These are phyloP conservation scores for Lignosus rhinocerotis DNA, from an alignment of 1,284 basidiomycete genomes.

Conservation along the genomic window DNA sequence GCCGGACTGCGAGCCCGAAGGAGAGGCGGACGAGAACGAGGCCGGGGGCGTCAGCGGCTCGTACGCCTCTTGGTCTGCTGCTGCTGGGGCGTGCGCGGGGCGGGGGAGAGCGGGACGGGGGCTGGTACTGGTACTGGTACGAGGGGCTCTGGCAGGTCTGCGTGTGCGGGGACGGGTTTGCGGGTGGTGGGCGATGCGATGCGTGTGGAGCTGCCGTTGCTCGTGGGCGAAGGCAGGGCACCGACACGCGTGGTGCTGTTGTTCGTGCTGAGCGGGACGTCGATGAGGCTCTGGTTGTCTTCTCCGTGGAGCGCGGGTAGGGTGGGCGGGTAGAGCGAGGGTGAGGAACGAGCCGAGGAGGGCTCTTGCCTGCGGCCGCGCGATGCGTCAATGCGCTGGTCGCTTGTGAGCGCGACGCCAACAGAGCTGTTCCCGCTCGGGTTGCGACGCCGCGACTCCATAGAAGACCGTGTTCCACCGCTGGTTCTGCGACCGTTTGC, in stretches of 20 bases:
- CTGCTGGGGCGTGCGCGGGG: conserved; percentile 35
- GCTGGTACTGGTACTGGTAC: conserved; percentile 8
- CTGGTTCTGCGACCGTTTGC: conserved; percentile 16
- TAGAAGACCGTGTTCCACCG: conserved; percentile 1
- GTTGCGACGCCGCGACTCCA: conserved; percentile 11
- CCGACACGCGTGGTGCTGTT: conserved; percentile 6
- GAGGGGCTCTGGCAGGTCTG: conserved; percentile 10
- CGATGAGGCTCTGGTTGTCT: conserved; percentile 31
- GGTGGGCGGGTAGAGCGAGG: conserved; percentile 60
- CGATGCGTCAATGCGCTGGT: conserved; percentile 12
- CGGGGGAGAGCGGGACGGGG: conserved; percentile 22
- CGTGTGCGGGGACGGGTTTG: conserved; percentile 18
- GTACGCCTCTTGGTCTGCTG: conserved; percentile 20
- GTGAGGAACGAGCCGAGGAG: conserved; percentile 44
- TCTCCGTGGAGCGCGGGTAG: conserved; percentile 35
- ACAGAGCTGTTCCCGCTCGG: conserved; percentile 19
- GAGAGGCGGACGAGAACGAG: conserved; percentile 38
- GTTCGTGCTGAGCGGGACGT: conserved; percentile 14
- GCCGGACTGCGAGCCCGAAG: conserved; percentile 15
- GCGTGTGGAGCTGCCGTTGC: conserved; percentile 8
- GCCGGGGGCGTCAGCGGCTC: conserved; percentile 45
- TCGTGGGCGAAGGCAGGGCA: background rate
- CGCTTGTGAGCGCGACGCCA: conserved; percentile 25
- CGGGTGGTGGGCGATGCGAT: conserved; percentile 18
- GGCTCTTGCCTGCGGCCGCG: conserved; percentile 23